phyloP scores from a whole-genome alignment of 1,284 basidiomycete species.

The Leccinum variabile region DNA sequence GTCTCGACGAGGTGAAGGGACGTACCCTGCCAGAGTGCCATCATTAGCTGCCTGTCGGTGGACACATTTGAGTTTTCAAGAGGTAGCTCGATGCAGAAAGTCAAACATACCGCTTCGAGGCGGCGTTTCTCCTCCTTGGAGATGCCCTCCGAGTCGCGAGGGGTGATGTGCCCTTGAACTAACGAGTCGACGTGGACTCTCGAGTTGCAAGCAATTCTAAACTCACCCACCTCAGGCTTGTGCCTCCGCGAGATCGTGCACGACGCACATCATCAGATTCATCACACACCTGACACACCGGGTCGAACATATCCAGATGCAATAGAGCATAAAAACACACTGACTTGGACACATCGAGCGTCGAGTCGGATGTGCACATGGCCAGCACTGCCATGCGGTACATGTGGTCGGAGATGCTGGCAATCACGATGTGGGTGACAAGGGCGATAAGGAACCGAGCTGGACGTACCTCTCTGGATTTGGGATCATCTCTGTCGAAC shows the following conservation, averaged over 20 bases:
- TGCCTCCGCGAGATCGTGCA: conserved; percentile 96
- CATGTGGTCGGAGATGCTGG: conserved; percentile 95
- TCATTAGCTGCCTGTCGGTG: conserved; percentile 68
- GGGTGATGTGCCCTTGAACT: conserved; percentile 40
- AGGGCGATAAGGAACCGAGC: not conserved
- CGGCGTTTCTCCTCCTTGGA: conserved; percentile 77
- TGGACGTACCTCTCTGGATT: conserved; percentile 71
- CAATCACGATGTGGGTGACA: not conserved
- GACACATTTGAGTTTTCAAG: no score
- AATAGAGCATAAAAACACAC: conserved; percentile 15
- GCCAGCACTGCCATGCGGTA: conserved; percentile 94
- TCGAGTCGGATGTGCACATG: conserved; percentile 73
- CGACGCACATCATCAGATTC: conserved; percentile 85
- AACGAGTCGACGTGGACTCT: no score
- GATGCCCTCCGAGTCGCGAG: conserved; percentile 72
- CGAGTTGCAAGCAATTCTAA: not conserved
- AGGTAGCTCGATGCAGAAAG: not conserved
- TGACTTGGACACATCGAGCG: conserved; percentile 77
- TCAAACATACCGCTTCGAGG: conserved; percentile 59
- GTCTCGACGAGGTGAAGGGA: not conserved
- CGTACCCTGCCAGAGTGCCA: conserved; percentile 42
- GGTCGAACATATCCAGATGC: not conserved
- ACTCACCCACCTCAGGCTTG: conserved; percentile 50
- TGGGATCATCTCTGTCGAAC: conserved; percentile 39
- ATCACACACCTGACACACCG: conserved; percentile 70